Evolutionary conservation across 2,329 filamentous ascomycete species (phyloP).

Genomic region (Phyllosticta ampelicida): DNA sequence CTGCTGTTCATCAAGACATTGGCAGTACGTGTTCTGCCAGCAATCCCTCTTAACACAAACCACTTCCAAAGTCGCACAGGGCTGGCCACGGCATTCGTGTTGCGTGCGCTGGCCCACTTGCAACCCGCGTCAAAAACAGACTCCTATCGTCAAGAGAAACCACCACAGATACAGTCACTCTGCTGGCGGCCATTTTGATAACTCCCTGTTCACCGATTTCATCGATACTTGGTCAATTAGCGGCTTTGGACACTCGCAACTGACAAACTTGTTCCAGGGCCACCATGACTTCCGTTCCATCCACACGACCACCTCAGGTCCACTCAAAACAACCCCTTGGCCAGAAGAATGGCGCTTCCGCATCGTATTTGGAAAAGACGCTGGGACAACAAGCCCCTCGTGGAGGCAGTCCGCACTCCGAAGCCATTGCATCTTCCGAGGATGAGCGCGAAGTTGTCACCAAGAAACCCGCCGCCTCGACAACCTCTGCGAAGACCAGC

Average conservation of each 20-base stretch:
- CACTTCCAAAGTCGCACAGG: background rate
- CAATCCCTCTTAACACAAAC: background rate
- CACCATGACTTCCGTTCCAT: conserved; percentile 7
- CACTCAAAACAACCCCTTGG: background rate
- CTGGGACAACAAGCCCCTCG: conserved; percentile 5
- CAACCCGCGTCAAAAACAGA: background rate
- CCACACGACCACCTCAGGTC: background rate
- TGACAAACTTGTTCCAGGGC: background rate
- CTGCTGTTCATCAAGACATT: background rate
- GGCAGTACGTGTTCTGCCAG: background rate
- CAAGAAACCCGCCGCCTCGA: background rate
- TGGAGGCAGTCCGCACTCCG: conserved; percentile 68
- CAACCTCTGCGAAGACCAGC: conserved; percentile 23
- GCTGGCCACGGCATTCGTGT: background rate
- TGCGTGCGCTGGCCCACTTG: background rate
- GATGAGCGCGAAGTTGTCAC: conserved; percentile 60
- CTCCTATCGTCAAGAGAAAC: background rate
- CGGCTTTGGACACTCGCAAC: background rate
- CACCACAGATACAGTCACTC: background rate
- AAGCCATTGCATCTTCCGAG: conserved; percentile 86
- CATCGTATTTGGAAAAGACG: conserved; percentile 5
- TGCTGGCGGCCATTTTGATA: background rate
- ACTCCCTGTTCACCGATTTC: background rate
- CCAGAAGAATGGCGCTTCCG: conserved; percentile 4
- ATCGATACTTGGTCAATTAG: background rate